Evolutionary conservation across 192 early-diverging fungal species (phyloP), one percentile per base, ranked within the genome.

Genomic region (Umbelopsis sp.): DNA sequence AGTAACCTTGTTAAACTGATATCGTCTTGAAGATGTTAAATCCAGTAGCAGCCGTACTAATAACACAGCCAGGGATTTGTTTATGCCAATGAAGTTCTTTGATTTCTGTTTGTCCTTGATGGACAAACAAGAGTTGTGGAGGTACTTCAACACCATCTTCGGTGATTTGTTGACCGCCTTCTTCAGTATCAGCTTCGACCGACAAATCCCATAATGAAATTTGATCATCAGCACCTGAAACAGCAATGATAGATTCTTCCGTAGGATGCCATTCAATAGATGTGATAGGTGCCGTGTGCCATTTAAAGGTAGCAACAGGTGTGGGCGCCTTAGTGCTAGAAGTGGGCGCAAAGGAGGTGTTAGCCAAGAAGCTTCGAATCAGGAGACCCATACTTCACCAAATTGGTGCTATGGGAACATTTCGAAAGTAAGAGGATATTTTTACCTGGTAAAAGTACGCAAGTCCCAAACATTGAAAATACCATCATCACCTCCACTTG

Each of bases 11-110:
- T 49, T 89, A 93, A 30, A 91, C 85, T 12, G 90, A 91, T 64
- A 99, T 95, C n/a, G 97, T 98, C 80, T 98, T 97, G 81, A 97
- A 98, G 47, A 99, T 86, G 78, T 99, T 98, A 78, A 98, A 95
- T 21, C 97, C 97, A 37, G 91, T 80, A 55, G 75, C 82, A 18
- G 95, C 90, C 52, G 97, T 99, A 49, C 89, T 91, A 23, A 94
- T 83, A 5, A 99, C 77, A 64, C 91, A 91, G 35, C 97, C 97
- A n/a, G 95, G 91, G 37, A 93, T 86, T 81, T 99, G 97, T 51
- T 83, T 86, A 75, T 98, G 97, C 94, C 94, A 99, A 80, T 99
- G 97, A 48, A 97, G 64, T 84, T 99, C 97, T 81, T 99, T 99
- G 71, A 98, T 85, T 61, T 95, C 82, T 66, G 86, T 78, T 82